Base-by-base conservation (phyloP, 1,284 basidiomycete genomes). In the Amylostereum areolatum region DNA sequence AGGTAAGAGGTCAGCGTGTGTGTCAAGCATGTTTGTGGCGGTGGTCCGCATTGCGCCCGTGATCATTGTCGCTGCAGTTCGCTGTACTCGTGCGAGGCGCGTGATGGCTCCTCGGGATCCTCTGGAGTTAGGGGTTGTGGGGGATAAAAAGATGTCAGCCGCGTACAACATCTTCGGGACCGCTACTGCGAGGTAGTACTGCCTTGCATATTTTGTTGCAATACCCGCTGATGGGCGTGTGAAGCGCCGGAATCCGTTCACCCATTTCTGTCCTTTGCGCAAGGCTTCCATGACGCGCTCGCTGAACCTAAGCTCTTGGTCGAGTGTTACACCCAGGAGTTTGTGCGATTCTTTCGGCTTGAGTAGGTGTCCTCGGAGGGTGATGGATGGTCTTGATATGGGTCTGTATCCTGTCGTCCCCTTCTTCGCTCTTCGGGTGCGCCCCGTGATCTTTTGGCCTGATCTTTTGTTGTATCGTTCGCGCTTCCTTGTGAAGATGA, bases 1-100 rank as follows among this genome's bases (percentile, higher is more conserved):
- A 2, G 52, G 54, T 4, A 51, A 44, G 37, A 55, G 49, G 28
- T 44, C 32, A n/a, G 54, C 52, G 43, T 54, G 49, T 34, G 36
- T 46, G 30, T 53, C 47, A 6, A 54, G 41, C 4, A 45, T 6
- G 34, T 44, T 40, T 12, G 28, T 52, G 4, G 50, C 2, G 2
- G 52, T 47, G 5, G 50, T 33, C 8, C 35, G 45, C 18, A 54
- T 24, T 2, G 34, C 52, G 11, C 52, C 50, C 10, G 52, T 52
- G 28, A 54, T 52, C 5, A 12, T 12, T 4, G 41, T 29, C 9
- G 50, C 46, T 30, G 52, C 52, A 28, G 41, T 34, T 39, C 50
- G 31, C 39, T 54, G 52, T 5, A 54, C 36, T 28, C 25, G n/a
- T 5, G 34, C 46, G 3, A 48, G 31, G 28, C 37, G 27, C 5